A percentile compares a stretch with the other conserved stretches of the same genome.
phyloP scores from a whole-genome alignment of 148 eudicot genomes.

The Spergularia bocconei region DNA sequence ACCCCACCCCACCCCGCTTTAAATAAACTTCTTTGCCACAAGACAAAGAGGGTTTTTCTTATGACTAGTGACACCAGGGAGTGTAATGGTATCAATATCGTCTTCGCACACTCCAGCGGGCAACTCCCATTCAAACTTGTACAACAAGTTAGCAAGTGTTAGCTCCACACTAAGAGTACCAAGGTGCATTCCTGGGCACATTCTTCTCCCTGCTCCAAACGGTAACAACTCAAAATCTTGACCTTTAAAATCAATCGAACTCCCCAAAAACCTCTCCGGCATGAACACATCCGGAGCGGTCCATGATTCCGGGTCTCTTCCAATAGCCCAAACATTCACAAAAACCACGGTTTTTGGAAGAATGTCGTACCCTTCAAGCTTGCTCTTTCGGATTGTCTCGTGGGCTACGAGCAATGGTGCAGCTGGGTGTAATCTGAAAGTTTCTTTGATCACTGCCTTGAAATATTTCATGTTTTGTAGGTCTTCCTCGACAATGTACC shows the following conservation, averaged over 20 bases:
- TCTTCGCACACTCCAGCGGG: slow-evolving; percentile 28
- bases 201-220: slow-evolving; percentile 43
- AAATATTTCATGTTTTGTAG: slow-evolving; percentile 18
- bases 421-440: slow-evolving; percentile 31
- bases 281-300: slow-evolving; percentile 26
- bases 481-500: slow-evolving; percentile 24
- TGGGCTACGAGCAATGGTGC: slow-evolving; percentile 31
- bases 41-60: slow-evolving; percentile 34
- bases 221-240: slow-evolving; percentile 31
- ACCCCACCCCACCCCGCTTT: too few relatives aligned
- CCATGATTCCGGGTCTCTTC: slow-evolving; percentile 38
- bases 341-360: slow-evolving; percentile 24
- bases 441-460: slow-evolving; percentile 33
- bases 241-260: slow-evolving; percentile 29
- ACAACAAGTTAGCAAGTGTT: slow-evolving; percentile 34
- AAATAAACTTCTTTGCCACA: slow-evolving; percentile 10
- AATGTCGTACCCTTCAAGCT: slow-evolving; percentile 32
- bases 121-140: slow-evolving; percentile 38
- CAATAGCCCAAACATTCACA: slow-evolving; percentile 34
- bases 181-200: slow-evolving; percentile 35
- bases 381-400: slow-evolving; percentile 21
- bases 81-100: slow-evolving; percentile 26
- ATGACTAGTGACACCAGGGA: slow-evolving; percentile 36
- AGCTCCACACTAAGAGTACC: slow-evolving; percentile 34
- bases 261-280: slow-evolving; percentile 35